Percentiles rank a stretch among this genome's conserved stretches.
Evolutionary conservation across 2,329 filamentous ascomycete species (phyloP).

Genomic region (Sporothrix curviconia): DNA sequence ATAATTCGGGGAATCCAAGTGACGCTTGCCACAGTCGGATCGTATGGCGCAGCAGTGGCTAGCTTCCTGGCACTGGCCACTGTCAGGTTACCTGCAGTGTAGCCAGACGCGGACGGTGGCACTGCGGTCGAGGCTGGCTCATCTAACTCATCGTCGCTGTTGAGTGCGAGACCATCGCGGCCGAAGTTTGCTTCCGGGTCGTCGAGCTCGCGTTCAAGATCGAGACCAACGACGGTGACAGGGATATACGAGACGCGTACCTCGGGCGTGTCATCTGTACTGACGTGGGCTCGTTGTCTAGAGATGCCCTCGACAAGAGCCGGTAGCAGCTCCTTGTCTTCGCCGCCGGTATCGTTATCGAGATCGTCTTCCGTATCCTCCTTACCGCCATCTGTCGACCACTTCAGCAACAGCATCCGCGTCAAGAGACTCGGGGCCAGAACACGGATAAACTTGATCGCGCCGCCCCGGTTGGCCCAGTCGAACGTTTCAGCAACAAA

Average conservation of each 20-base stretch:
- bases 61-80: slow-evolving; percentile 26
- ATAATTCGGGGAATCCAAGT: slow-evolving; percentile 63
- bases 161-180: slow-evolving; percentile 51
- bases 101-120: slow-evolving; percentile 13
- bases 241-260: slow-evolving; percentile 74
- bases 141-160: slow-evolving; percentile 57
- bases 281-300: slow-evolving; percentile 60
- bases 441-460: slow-evolving; percentile 75
- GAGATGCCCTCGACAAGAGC: slow-evolving; percentile 60
- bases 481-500: slow-evolving; percentile 79
- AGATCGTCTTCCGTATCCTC: slow-evolving; percentile 17
- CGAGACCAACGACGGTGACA: slow-evolving; percentile 66
- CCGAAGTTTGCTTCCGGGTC: slow-evolving; percentile 36
- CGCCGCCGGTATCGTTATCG: not conserved
- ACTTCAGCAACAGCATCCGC: slow-evolving; percentile 38
- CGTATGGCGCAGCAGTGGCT: slow-evolving; percentile 37
- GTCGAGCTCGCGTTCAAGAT: slow-evolving; percentile 61
- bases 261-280: slow-evolving; percentile 69
- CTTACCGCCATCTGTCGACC: slow-evolving; percentile 8
- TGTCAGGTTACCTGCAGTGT: not conserved
- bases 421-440: slow-evolving; percentile 70
- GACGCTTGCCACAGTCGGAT: slow-evolving; percentile 59
- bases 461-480: slow-evolving; percentile 73
- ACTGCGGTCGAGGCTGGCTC: slow-evolving; percentile 25
- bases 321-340: not conserved